Evolutionary conservation across 78 protist species (phyloP), one percentile per base, ranked within the genome.

Genomic region (Dictyostelium firmibasis): DNA sequence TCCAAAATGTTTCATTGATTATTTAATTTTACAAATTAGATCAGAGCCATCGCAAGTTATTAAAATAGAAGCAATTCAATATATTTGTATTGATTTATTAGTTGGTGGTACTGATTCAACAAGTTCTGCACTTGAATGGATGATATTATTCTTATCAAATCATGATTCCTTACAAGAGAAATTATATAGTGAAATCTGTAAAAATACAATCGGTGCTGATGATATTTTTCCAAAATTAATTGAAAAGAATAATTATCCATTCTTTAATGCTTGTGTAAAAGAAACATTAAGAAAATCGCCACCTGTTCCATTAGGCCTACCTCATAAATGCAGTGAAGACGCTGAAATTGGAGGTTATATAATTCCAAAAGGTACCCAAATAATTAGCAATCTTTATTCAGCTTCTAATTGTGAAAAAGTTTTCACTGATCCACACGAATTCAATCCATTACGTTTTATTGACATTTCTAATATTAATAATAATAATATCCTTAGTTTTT

Each of bases 71-170:
- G 23, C 43, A 14, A 20, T 89, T 13, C 64, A 81, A 47, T 43
- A 84, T 43, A 89, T 89, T 27, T 81, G 81, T 70, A 16, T 89
- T 0, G 94, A 89, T 38, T 35, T 89, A 50, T 64, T 89, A 31
- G 94, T 89, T 47, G 94, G 88, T 69, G 94, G 94, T 31, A 81
- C 83, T 2, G 94, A 89, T 70, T 81, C 94, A 25, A 43, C 86
- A 27, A 27, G 81, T 31, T 69, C 82, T 9, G 31, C 94, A 16
- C 1, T 89, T 7, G 88, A 89, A 47, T 89, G 87, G 86, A 41
- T 89, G 29, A 60, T 89, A 47, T 36, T 89, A 11, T 50, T 43
- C 23, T 35, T 89, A 43, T 74, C 78, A 14, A 78, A 89, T 35
- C 47, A 89, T 81, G 86, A 74, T 47, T n/a, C 60, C 1, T 0